These are phyloP conservation scores for Ophiostoma tasmaniense DNA, from an alignment of 2,329 filamentous ascomycete species.

Conservation along the genomic window DNA sequence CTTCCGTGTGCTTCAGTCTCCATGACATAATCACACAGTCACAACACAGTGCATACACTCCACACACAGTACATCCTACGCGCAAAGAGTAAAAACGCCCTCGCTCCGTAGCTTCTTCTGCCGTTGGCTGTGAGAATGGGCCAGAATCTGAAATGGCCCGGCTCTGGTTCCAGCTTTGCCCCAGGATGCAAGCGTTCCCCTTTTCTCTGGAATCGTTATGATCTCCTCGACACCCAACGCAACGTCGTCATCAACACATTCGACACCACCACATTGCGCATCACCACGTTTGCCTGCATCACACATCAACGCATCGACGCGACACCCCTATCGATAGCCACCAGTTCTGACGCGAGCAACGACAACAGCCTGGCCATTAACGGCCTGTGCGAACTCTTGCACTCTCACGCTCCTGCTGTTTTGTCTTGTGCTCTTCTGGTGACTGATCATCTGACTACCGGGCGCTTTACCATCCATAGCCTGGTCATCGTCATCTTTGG, in stretches of 20 bases:
- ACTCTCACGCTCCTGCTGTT: not conserved
- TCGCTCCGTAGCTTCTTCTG: not conserved
- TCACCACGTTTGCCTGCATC: not conserved
- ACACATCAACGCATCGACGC: not conserved
- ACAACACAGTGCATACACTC: not conserved
- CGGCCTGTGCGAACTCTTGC: not conserved
- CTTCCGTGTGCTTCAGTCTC: too few species aligned
- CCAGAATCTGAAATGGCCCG: conserved; percentile 17
- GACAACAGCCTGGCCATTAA: not conserved
- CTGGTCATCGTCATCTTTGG: too few species aligned
- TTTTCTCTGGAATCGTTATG: conserved; percentile 7
- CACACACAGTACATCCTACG: not conserved
- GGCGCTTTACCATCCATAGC: too few species aligned
- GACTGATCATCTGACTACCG: too few species aligned
- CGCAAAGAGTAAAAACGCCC: not conserved
- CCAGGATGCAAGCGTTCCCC: conserved; percentile 22
- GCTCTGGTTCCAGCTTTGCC: conserved; percentile 7
- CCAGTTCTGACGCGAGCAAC: not conserved
- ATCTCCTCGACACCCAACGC: not conserved
- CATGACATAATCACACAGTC: not conserved
- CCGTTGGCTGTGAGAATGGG: conserved; percentile 20
- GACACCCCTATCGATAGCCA: not conserved
- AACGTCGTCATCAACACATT: too few species aligned
- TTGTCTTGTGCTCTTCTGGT: too few species aligned
- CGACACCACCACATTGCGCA: not conserved